phyloP scores from a whole-genome alignment of 1,284 basidiomycete species.

The Cutaneotrichosporon sp. region DNA sequence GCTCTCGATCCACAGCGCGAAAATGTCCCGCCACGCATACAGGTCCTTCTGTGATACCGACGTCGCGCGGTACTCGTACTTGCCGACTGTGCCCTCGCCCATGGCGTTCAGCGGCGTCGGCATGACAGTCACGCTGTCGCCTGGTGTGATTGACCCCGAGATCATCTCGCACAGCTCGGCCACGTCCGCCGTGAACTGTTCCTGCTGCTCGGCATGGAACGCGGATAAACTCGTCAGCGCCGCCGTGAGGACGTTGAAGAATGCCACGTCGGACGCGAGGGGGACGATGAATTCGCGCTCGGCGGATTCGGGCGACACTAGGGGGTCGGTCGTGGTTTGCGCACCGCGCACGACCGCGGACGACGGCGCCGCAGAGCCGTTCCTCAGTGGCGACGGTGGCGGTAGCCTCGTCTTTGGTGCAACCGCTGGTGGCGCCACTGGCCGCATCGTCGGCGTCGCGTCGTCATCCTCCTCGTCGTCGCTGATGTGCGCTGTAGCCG shows the following conservation, averaged over 20 bases:
- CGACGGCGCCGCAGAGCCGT: no score
- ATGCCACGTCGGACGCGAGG: constrained; percentile 70
- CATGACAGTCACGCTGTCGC: constrained; percentile 21
- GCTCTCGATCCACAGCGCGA: constrained; percentile 77
- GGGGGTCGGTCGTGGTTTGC: neutral
- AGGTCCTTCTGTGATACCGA: constrained; percentile 59
- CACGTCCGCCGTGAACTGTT: constrained; percentile 62
- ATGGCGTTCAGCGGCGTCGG: constrained; percentile 25
- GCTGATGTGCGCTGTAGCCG: neutral
- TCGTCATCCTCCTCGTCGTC: constrained; percentile 4
- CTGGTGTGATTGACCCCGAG: constrained; percentile 58
- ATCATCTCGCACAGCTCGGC: constrained; percentile 59
- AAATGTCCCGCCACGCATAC: constrained; percentile 89
- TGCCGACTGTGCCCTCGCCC: neutral
- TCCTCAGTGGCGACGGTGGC: no score
- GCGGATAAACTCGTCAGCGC: constrained; percentile 65
- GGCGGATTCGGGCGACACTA: neutral
- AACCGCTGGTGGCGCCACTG: neutral
- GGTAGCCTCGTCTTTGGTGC: no score
- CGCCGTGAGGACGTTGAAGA: constrained; percentile 71
- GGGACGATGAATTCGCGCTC: constrained; percentile 67
- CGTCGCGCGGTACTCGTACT: constrained; percentile 2
- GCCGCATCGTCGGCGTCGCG: constrained; percentile 9
- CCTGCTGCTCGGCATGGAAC: constrained; percentile 60
- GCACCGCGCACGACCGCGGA: no score